Conservation (phyloP, 176 grass and related monocot species). For the Olyra latifolia region DNA sequence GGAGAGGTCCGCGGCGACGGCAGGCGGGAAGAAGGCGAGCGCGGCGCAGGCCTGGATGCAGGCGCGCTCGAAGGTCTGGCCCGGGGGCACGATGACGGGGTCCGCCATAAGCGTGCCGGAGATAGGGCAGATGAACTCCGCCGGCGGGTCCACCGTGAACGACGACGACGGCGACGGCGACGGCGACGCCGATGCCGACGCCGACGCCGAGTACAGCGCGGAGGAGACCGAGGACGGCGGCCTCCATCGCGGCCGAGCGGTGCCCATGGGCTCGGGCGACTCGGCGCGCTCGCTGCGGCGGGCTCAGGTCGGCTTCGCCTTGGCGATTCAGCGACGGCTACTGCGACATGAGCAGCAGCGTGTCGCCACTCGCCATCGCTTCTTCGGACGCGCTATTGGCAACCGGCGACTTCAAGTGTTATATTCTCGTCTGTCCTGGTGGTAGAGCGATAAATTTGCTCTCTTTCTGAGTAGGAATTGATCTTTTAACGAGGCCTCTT, state of each 20-base stretch:
- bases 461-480: too few species aligned
- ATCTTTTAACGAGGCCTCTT: too few species aligned
- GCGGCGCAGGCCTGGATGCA: constrained; percentile 82
- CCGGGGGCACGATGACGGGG: constrained; percentile 57
- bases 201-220: not conserved
- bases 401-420: not conserved
- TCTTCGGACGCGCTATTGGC: constrained; percentile 15
- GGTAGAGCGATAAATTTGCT: too few species aligned
- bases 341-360: not conserved
- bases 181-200: constrained; percentile 8
- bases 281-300: not conserved
- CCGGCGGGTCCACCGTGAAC: constrained; percentile 58
- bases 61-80: constrained; percentile 84
- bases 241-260: constrained; percentile 41
- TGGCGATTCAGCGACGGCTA: not conserved
- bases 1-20: constrained; percentile 45
- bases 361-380: not conserved
- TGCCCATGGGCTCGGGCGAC: constrained; percentile 35
- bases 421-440: too few species aligned
- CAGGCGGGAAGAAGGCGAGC: constrained; percentile 61
- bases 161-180: constrained; percentile 40
- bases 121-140: constrained; percentile 90
- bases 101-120: constrained; percentile 86
- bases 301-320: not conserved
- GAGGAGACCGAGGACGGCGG: constrained; percentile 20